Evolutionary conservation across 352 stramenopile species (phyloP).

Genomic region (Phytophthora hybrid): DNA sequence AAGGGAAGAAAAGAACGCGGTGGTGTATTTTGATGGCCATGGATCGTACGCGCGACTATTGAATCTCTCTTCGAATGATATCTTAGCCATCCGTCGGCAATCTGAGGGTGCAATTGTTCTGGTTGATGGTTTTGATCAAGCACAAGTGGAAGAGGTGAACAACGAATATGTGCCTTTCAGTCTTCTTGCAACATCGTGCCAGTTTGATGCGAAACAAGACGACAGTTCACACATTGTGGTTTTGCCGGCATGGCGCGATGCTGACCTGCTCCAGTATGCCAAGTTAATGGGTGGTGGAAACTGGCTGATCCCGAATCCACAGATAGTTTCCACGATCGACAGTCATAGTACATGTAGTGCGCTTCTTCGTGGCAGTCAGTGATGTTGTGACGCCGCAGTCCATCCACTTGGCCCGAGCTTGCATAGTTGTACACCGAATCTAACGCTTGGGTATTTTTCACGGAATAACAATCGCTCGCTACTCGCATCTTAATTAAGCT

Average conservation of each 20-base stretch:
- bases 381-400: no score
- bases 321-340: no score
- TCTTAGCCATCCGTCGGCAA: constrained; percentile 4
- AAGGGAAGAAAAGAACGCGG: constrained; percentile 6
- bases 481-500: no score
- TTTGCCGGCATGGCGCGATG: constrained; percentile 30
- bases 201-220: constrained; percentile 30
- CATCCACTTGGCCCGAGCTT: no score
- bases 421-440: no score
- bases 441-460: no score
- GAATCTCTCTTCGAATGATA: constrained; percentile 6
- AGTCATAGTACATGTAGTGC: no score
- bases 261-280: constrained; percentile 29
- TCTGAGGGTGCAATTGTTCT: constrained; percentile 11
- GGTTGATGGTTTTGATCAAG: constrained; percentile 31
- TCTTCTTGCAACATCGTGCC: constrained; percentile 32
- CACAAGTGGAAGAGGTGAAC: background rate
- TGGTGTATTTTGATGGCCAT: constrained; percentile 29
- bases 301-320: no score
- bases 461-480: no score
- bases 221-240: constrained; percentile 27
- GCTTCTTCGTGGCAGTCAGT: no score
- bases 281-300: constrained; percentile 33
- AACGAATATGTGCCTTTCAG: constrained; percentile 4
- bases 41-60: constrained; percentile 11